Percentiles rank a stretch among this genome's conserved stretches.
Evolutionary conservation across 345 rosid genomes (phyloP).

Genomic region (Cardamine occulta): DNA sequence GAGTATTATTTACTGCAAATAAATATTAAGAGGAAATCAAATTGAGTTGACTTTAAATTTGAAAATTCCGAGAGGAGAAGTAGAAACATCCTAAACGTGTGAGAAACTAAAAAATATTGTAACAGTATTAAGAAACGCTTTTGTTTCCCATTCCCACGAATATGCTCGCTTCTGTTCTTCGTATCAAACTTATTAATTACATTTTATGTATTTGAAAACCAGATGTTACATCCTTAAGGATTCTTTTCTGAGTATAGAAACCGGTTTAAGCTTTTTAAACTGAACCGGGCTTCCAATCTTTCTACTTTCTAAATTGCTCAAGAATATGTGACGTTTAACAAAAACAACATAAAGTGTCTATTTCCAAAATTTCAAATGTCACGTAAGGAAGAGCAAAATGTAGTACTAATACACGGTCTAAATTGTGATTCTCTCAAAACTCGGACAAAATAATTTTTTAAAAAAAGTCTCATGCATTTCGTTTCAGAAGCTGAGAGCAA

Average conservation of each 20-base stretch:
- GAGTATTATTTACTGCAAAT: conserved; percentile 4
- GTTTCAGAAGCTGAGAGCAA: conserved; percentile 18
- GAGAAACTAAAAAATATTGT: conserved; percentile 22
- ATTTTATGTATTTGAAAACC: background rate
- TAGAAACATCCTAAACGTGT: conserved; percentile 28
- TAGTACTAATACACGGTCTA: conserved; percentile 26
- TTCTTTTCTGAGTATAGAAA: background rate
- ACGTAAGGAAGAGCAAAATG: background rate
- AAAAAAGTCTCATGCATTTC: conserved; percentile 19
- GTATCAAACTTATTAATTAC: background rate
- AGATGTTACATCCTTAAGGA: background rate
- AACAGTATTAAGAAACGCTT: background rate
- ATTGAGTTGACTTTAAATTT: conserved; percentile 33
- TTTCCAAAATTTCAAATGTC: conserved; percentile 27
- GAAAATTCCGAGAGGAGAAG: conserved; percentile 13
- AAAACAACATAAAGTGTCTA: background rate
- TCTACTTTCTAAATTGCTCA: background rate
- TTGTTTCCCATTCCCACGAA: background rate
- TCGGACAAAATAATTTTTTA: background rate
- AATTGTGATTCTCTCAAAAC: conserved; percentile 15
- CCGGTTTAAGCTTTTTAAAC: background rate
- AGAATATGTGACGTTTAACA: background rate
- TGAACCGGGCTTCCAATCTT: background rate
- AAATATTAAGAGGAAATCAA: background rate
- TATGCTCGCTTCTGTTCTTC: background rate